A percentile compares a stretch with the other conserved stretches of the same genome.
These are phyloP conservation scores for Globisporangium lucens DNA, from an alignment of 352 stramenopile species.

Conservation along the genomic window DNA sequence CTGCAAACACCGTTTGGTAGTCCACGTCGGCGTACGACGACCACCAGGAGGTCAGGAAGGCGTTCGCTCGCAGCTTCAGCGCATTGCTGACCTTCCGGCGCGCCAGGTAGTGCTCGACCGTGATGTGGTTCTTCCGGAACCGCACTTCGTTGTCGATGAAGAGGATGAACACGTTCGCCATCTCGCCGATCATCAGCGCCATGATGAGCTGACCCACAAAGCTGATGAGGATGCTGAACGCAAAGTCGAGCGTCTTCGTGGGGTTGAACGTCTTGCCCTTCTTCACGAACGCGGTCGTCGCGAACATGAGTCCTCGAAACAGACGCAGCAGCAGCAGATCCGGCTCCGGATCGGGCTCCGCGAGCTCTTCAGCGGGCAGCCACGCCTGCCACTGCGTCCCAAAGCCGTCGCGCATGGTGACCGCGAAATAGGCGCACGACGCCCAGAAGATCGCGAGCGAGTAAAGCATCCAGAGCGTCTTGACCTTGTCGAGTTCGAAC, in stretches of 20 bases:
- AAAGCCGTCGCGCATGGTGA: constrained; percentile 56
- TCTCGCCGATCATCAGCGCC: constrained; percentile 75
- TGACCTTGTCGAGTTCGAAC: constrained; percentile 53
- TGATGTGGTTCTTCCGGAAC: constrained; percentile 72
- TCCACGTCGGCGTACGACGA: constrained; percentile 54
- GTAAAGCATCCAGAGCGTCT: constrained; percentile 57
- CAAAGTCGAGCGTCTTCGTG: constrained; percentile 35
- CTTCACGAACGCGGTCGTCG: constrained; percentile 56
- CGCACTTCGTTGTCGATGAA: constrained; percentile 64
- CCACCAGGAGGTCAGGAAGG: constrained; percentile 57
- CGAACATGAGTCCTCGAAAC: constrained; percentile 49
- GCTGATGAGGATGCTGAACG: constrained; percentile 49
- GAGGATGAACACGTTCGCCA: constrained; percentile 59
- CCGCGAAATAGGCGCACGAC: constrained; percentile 57
- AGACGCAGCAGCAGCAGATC: constrained; percentile 37
- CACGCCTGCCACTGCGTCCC: constrained; percentile 52
- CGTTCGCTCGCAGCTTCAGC: constrained; percentile 37
- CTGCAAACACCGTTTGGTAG: constrained; percentile 54
- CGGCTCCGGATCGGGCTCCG: constrained; percentile 20
- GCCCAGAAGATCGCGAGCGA: constrained; percentile 61
- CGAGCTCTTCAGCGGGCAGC: constrained; percentile 34
- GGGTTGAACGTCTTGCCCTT: constrained; percentile 53
- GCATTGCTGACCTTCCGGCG: constrained; percentile 34
- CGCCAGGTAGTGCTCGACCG: constrained; percentile 43
- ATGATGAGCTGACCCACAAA: constrained; percentile 62